Conservation (phyloP, 129 eudicot species). For the Flaveria trinervia region DNA sequence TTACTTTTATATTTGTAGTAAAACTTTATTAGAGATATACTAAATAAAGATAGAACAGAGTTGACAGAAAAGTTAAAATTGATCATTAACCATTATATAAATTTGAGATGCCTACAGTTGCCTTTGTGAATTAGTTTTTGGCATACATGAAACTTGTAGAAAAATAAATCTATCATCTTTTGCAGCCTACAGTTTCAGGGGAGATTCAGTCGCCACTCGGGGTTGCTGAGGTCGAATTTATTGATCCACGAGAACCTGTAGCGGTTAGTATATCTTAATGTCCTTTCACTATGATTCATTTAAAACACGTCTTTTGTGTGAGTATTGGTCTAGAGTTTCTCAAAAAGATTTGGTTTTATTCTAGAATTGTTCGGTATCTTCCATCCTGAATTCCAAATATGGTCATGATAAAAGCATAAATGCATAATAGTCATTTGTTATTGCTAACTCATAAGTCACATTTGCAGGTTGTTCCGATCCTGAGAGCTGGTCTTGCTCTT, state of each 20-base stretch:
- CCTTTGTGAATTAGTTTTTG: constrained; percentile 10
- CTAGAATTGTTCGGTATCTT: not conserved
- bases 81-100: not conserved
- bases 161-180: not conserved
- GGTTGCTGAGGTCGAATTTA: constrained; percentile 80
- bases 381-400: not conserved
- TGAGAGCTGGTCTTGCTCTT: constrained; percentile 99
- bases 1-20: not conserved
- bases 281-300: constrained; percentile 12
- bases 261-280: constrained; percentile 57
- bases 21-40: not conserved
- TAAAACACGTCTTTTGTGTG: not conserved
- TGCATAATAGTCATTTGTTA: too few relatives aligned
- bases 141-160: not conserved
- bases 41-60: constrained; percentile 1
- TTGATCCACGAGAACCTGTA: constrained; percentile 95
- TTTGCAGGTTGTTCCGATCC: constrained; percentile 85
- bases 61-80: constrained; percentile 5
- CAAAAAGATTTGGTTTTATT: not conserved
- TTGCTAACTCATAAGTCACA: not conserved
- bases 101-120: not conserved
- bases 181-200: constrained; percentile 87
- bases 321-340: not conserved
- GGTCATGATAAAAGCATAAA: not conserved
- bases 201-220: constrained; percentile 91